Evolutionary conservation across 495 filamentous ascomycete species (phyloP), one percentile per base, ranked within the genome.

Genomic region (Lepraria neglecta): DNA sequence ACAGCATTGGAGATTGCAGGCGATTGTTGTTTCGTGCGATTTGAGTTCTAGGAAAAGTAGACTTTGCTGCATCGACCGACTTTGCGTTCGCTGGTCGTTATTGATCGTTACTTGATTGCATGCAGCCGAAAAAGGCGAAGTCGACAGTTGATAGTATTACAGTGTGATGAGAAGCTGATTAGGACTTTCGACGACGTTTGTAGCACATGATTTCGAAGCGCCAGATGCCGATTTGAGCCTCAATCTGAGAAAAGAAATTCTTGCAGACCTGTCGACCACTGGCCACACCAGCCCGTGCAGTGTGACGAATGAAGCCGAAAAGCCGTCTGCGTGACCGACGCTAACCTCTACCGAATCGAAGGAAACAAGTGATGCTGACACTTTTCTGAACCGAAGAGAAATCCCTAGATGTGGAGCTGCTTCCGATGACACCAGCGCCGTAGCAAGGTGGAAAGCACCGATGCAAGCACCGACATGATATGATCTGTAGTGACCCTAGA

Each of bases 91-190:
- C 33, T 52, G 58, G 46, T 60, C 45, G 57, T 59, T 59, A 59
- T 52, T 43, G 42, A n/a, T 65, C 30, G 42, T 63, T 63, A 44
- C 30, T 63, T 59, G 48, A 38, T 57, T 38, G 56, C 35, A 52
- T 42, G 59, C 51, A 60, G 60, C 59, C 52, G 63, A 56, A 56
- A 17, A 42, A 58, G 59, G 59, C 56, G 66, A 57, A 54, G 58
- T 53, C 52, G 59, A 65, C 28, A 57, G 63, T 46, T 55, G 65
- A 64, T 67, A 62, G 58, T 68, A 63, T 63, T 68, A 68, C 66
- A 68, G 56, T 58, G 27, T 60, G 63, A 63, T 65, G 66, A 54
- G 61, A 63, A 65, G 63, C 53, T 68, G 66, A 68, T 63, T 52
- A 62, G 50, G 55, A 63, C 45, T 40, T 30, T 33, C 56, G 53